Base-by-base conservation (phyloP, 2,329 filamentous ascomycete species). In the Arthrobotrys musiformis region DNA sequence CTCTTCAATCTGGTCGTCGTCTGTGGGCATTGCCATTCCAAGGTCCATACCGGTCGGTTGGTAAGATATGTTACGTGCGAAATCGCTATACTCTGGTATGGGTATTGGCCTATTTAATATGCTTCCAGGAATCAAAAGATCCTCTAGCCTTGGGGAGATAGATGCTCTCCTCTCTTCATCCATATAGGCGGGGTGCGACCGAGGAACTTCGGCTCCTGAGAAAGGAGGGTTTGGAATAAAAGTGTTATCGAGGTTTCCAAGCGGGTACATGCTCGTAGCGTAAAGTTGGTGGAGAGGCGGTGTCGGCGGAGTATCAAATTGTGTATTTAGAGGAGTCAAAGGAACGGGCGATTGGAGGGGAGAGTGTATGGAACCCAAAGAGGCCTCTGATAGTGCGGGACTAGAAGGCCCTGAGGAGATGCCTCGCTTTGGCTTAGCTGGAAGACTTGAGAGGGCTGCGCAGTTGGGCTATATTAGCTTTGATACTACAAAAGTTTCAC, bases 1-100 rank as follows among this genome's bases (percentile, higher is more conserved):
- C 67, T 90, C 87, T 80, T 90, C 88, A 11, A 89, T 83, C 44
- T 87, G 86, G 28, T 88, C 86, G 15, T 86, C 84, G 50, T 84
- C 79, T 4, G 80, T 77, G 48, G 81, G 79, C 24, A 67, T 72
- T 24, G 19, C 19, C 52, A 69, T 78, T 40, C 67, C 62, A 9
- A 72, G 67, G 15, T 72, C 74, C 24, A 78, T 78, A 4, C 52
- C 61, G 4, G 52, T 72, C 5, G 64, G 64, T 37, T 67, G 67
- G 15, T 77, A 70, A 1, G 40, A 30, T 17, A 62, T 33, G 52
- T 58, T 50, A 7, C 63, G 66, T 8, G 66, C 15, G 37, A 81
- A 80, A 15, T 82, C 80, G 26, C 79, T 75, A n/a, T 58, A 78
- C 9, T 78, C 74, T 68, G 82, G 69, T 42, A 83, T 82, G 11